These are phyloP conservation scores for Venturia pyrina DNA, from an alignment of 2,329 filamentous ascomycete species.

Conservation along the genomic window DNA sequence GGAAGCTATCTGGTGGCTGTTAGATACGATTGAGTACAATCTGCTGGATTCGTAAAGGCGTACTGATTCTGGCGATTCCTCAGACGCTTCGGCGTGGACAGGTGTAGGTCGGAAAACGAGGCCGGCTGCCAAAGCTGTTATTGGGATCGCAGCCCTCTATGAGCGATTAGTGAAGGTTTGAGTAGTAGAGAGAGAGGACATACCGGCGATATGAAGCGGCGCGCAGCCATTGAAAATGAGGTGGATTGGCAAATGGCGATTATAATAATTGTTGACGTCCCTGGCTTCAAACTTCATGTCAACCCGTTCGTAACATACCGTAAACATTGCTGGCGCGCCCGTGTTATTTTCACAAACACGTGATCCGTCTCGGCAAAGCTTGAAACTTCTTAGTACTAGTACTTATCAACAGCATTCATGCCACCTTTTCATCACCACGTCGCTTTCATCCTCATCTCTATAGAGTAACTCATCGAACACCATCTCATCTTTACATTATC, in stretches of 20 bases:
- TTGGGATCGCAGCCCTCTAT: constrained; percentile 3
- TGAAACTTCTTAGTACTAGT: too few relatives aligned
- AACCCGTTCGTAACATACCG: not conserved
- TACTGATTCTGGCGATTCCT: constrained; percentile 19
- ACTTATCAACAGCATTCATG: not conserved
- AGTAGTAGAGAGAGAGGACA: not conserved
- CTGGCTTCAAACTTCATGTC: not conserved
- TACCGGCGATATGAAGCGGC: constrained; percentile 8
- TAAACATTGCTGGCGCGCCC: not conserved
- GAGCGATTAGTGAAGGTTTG: not conserved
- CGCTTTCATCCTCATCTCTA: too few relatives aligned
- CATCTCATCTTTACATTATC: too few relatives aligned
- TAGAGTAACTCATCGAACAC: too few relatives aligned
- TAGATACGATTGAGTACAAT: not conserved
- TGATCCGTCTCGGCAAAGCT: not conserved
- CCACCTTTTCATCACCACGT: too few relatives aligned
- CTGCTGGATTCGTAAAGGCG: not conserved
- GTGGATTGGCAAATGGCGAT: constrained; percentile 13
- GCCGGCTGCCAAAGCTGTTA: constrained; percentile 25
- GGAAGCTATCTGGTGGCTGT: not conserved
- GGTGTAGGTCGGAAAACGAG: constrained; percentile 36
- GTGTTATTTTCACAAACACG: not conserved
- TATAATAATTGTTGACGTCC: not conserved
- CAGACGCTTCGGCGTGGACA: constrained; percentile 39
- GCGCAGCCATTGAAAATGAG: constrained; percentile 8